Percentiles rank a stretch among this genome's conserved stretches.
Conservation (phyloP, 2,329 filamentous ascomycete species). For the Claviceps capensis region DNA sequence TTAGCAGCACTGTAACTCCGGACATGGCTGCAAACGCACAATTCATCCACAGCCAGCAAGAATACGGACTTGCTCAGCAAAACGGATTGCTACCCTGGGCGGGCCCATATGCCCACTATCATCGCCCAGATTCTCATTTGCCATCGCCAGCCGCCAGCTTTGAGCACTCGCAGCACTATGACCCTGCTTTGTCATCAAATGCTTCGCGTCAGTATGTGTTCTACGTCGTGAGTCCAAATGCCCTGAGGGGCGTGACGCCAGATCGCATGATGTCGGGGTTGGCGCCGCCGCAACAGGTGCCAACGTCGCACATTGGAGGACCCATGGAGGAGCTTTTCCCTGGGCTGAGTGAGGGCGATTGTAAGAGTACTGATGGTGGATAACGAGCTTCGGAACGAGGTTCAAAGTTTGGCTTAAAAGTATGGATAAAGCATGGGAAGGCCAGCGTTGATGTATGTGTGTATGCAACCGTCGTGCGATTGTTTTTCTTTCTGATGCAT, state of each 20-base stretch:
- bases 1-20: neutral
- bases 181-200: neutral
- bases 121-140: neutral
- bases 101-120: neutral
- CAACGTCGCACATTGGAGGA: constrained; percentile 1
- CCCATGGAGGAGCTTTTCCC: constrained; percentile 4
- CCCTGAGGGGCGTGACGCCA: neutral
- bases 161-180: constrained; percentile 1
- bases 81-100: neutral
- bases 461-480: neutral
- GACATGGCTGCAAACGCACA: neutral
- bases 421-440: neutral
- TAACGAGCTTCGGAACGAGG: neutral
- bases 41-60: neutral
- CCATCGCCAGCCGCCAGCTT: constrained; percentile 1
- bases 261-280: neutral
- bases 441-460: neutral
- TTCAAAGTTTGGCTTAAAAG: neutral
- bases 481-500: neutral
- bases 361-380: neutral
- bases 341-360: neutral
- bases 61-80: neutral
- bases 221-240: neutral
- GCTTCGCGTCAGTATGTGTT: neutral
- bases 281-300: neutral